Evolutionary conservation across 768 basidiomycete genomes (phyloP).

Genomic region (Coprinopsis marcescibilis): DNA sequence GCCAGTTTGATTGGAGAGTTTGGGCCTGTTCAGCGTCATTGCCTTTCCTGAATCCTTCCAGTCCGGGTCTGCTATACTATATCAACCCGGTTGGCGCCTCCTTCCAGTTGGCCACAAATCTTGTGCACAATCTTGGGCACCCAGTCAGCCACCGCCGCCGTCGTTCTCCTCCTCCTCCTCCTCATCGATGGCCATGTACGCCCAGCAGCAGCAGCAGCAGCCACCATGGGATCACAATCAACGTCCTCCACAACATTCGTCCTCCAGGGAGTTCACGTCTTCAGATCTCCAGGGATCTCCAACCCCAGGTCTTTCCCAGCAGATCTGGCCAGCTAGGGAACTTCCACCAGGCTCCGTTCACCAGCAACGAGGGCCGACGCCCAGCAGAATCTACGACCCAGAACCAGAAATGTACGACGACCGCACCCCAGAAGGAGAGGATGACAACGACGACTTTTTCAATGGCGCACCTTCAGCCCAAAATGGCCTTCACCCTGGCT

Average conservation of each 20-base stretch:
- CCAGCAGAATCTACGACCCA: slow-evolving; percentile 25
- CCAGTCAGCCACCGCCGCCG: neutral
- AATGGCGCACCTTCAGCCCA: slow-evolving; percentile 28
- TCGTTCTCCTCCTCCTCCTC: neutral
- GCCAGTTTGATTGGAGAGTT: too few relatives aligned
- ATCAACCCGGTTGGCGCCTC: too few relatives aligned
- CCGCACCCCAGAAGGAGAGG: slow-evolving; percentile 37
- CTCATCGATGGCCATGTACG: slow-evolving; percentile 22
- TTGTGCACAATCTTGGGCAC: too few relatives aligned
- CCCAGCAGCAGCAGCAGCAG: slow-evolving; percentile 15
- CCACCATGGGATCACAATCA: slow-evolving; percentile 19
- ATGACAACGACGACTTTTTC: slow-evolving; percentile 45
- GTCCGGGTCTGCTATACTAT: too few relatives aligned
- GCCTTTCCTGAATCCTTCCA: too few relatives aligned
- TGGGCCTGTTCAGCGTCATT: too few relatives aligned
- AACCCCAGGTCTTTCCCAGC: slow-evolving; percentile 7
- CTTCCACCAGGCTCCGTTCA: slow-evolving; percentile 19
- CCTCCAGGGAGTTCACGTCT: slow-evolving; percentile 11
- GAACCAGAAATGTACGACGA: slow-evolving; percentile 38
- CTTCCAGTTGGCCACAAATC: too few relatives aligned
- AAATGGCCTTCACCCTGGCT: slow-evolving; percentile 24
- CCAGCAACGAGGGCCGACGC: slow-evolving; percentile 17
- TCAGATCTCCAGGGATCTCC: slow-evolving; percentile 5
- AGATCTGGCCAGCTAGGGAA: slow-evolving; percentile 6
- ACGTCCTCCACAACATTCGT: slow-evolving; percentile 18